Base-by-base conservation (phyloP, 2,329 filamentous ascomycete species). In the Colletotrichum magnum region DNA sequence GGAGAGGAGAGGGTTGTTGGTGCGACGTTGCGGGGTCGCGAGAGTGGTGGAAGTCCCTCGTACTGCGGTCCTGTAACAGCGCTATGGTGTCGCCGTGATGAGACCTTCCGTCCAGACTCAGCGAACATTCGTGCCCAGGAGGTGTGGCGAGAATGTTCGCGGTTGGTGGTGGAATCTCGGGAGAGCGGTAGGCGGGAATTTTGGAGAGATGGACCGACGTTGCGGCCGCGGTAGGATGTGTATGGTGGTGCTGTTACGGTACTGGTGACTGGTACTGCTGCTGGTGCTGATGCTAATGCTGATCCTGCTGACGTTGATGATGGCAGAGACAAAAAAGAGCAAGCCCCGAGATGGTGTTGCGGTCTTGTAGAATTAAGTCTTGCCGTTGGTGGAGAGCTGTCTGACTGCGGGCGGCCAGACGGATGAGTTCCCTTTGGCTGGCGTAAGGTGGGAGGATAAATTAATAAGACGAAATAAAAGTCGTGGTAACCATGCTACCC, bases 91-190 rank as follows among this genome's bases (percentile, higher is more conserved):
- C 56, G 64, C 48, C 48, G 61, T 70, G 69, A 60, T 71, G 61
- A 58, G 60, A 61, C 52, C 32, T 53, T 60, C 51, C 58, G 54
- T 71, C 68, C 67, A 74, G 73, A 73, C 75, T 73, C 76, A 77
- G 74, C 73, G 76, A 71, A 79, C 81, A 83, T 71, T 69, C 67
- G 69, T 71, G 47, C 18, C 57, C 41, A 47, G 63, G 58, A 47
- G 68, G 68, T 70, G 68, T 70, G 52, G 64, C 68, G 45, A 67
- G 64, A 70, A 70, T 70, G 21, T 28, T 70, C 52, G 63, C 68
- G 68, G 66, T 62, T 54, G 57, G 57, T 24, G 32, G 48, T 24
- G 56, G 56, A 32, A 54, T 71, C 32, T 59, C 41, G 68, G 48
- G 36, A 59, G 45, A 57, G 24, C 24, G 36, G 5, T 58, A n/a